Base-by-base conservation (phyloP, 2,329 filamentous ascomycete genomes). In the Penicillium rolfsii region DNA sequence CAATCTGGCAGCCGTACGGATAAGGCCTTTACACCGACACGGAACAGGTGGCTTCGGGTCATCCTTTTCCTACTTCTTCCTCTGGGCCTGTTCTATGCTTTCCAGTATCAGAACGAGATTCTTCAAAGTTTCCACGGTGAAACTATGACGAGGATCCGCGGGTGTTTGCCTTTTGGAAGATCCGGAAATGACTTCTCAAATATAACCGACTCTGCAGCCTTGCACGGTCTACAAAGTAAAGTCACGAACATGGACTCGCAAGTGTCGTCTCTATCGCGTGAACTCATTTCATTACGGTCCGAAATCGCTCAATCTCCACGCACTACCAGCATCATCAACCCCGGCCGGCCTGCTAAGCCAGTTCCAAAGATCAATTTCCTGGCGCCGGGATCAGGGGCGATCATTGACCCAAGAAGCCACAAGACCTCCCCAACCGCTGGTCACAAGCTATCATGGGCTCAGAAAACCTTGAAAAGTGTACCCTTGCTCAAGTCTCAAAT, bases 341-440 rank as follows among this genome's bases (percentile, higher is more conserved):
- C 63, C 7, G 65, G 61, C 58, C 62, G 52, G 55, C 64, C 46
- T 26, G 58, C 54, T 50, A 68, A 60, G 14, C 57, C 62, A 4
- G 52, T 48, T 2, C 64, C 65, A 56, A 83, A 84, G 58, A 79
- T 93, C 76, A 97, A 97, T 79, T 93, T 88, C 77, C 89, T 97
- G 68, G 83, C 84, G 3, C 70, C 77, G 1, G 86, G 86, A 4
- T 78, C 87, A 19, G 91, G 91, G 5, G 91, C 91, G 1, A 68
- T 82, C 1, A 78, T 95, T 64, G 85, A 93, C 66, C 78, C 79
- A 0, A 67, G 92, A 73, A 2, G 9, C 30, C 30, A 33, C 9
- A 76, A 84, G 30, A 89, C 87, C 0, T 93, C 90, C 0, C 81
- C 84, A 0, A 83, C 83, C 0, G 81, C 76, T 63, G 77, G 65